Base-by-base conservation (phyloP, 2,329 filamentous ascomycete genomes). In the Ascochyta rabiei region DNA sequence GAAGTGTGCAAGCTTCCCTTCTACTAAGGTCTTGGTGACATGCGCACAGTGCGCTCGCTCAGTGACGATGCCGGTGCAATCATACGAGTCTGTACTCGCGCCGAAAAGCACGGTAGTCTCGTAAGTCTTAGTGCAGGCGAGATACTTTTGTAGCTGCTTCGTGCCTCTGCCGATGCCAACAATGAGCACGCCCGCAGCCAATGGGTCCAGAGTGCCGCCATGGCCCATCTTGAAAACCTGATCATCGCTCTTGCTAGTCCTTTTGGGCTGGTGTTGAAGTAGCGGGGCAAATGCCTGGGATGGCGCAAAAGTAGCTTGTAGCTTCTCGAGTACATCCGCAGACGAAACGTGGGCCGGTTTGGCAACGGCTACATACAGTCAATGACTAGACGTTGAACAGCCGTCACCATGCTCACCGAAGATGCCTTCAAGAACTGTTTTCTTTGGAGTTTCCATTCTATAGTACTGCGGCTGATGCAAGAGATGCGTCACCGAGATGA, bases 81-180 rank as follows among this genome's bases (percentile, higher is more conserved):
- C 70, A 45, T 71, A 71, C 0, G 63, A 66, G 37, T 71, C 69
- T 7, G 70, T 72, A 39, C 65, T 65, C n/a, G 59, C 56, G 6
- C 70, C 70, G 30, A 72, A 72, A 0, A 68, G 7, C 2, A 72
- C 59, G 1, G 63, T 58, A 2, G 66, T 69, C 34, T 71, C 67
- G 38, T 72, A 72, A 1, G 63, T 67, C 40, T 72, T 72, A 7
- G 39, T 67, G 46, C 68, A 67, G 10, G 59, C 58, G 7, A 72
- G 59, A 44, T 66, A 72, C 4, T 53, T 57, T 18, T 63, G 60
- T 1, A 72, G 53, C 2, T 67, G 56, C 42, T 71, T 71, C 0
- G 70, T 72, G 35, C 68, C 70, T 34, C 69, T 53, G 3, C 69
- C 69, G 15, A 72, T 66, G 9, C 67, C 70, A 8, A 71, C 54